These are phyloP conservation scores for Trichoderma atroviride DNA, from an alignment of 2,329 filamentous ascomycete species.

Conservation along the genomic window DNA sequence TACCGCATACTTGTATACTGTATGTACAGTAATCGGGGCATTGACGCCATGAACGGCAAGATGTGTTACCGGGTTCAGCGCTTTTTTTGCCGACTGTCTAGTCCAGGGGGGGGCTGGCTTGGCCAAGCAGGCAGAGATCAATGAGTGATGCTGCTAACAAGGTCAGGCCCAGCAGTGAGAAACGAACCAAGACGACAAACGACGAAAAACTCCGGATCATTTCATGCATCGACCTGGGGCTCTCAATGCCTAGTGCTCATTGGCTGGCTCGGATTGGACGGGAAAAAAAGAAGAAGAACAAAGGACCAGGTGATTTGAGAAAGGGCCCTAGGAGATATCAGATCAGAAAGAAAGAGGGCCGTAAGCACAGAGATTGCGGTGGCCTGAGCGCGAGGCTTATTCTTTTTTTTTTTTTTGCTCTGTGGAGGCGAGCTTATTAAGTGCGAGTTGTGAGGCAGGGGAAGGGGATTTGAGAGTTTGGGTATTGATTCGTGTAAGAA, in stretches of 20 bases:
- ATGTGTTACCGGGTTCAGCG: not conserved
- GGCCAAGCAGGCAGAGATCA: not conserved
- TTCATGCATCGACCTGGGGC: not conserved
- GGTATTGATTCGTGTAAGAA: not conserved
- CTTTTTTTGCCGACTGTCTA: too few relatives aligned
- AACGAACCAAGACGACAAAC: not conserved
- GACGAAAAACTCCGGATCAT: conserved; percentile 4
- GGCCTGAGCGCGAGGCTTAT: conserved; percentile 19
- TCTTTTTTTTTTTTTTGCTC: not conserved
- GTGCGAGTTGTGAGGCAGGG: not conserved
- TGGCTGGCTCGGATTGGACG: not conserved
- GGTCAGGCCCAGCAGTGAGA: not conserved
- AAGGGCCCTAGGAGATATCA: conserved; percentile 11
- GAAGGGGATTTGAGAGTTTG: not conserved
- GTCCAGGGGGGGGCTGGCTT: not conserved
- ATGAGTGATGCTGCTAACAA: not conserved
- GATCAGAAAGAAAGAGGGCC: conserved; percentile 7
- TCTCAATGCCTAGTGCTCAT: not conserved
- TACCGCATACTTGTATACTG: too few relatives aligned
- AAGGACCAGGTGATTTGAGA: not conserved
- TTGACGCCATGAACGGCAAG: not conserved
- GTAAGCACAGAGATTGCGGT: conserved; percentile 25
- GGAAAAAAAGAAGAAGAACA: not conserved
- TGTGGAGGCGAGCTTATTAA: conserved; percentile 9
- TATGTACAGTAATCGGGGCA: not conserved